Conservation (phyloP, 2,329 filamentous ascomycete species). For the Fusarium sublunatum region DNA sequence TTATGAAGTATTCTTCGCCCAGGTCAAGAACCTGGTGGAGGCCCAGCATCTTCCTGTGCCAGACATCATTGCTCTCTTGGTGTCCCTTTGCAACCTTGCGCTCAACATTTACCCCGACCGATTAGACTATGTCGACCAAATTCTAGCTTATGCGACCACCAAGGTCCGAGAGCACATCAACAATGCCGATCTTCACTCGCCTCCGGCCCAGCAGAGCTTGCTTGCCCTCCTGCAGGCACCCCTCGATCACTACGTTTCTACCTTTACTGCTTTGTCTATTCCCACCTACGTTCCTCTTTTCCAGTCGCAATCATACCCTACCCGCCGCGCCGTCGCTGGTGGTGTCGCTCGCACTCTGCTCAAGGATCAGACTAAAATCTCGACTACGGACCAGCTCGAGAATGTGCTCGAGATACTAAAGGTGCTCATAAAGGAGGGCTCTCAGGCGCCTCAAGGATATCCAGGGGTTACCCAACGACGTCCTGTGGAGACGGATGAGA, state of each 20-base stretch:
- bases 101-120: conserved; percentile 95
- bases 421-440: conserved; percentile 93
- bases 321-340: conserved; percentile 87
- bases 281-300: conserved; percentile 92
- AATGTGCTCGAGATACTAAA: conserved; percentile 89
- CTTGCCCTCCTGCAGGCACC: conserved; percentile 91
- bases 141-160: conserved; percentile 85
- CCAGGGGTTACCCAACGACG: conserved; percentile 82
- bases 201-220: conserved; percentile 86
- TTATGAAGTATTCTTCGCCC: conserved; percentile 97
- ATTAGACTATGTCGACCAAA: conserved; percentile 94
- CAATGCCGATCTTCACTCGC: conserved; percentile 93
- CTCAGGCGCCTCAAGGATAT: conserved; percentile 85
- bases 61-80: conserved; percentile 91
- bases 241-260: conserved; percentile 87
- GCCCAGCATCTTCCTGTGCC: conserved; percentile 91
- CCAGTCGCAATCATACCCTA: conserved; percentile 92
- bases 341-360: conserved; percentile 88
- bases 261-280: conserved; percentile 95
- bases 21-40: conserved; percentile 93
- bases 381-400: conserved; percentile 82
- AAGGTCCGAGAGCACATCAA: conserved; percentile 92
- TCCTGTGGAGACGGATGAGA: conserved; percentile 90
- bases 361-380: conserved; percentile 82
- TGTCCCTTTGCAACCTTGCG: conserved; percentile 93